phyloP scores from a whole-genome alignment of 805 yeast genomes.

The Pichia occidentalis region DNA sequence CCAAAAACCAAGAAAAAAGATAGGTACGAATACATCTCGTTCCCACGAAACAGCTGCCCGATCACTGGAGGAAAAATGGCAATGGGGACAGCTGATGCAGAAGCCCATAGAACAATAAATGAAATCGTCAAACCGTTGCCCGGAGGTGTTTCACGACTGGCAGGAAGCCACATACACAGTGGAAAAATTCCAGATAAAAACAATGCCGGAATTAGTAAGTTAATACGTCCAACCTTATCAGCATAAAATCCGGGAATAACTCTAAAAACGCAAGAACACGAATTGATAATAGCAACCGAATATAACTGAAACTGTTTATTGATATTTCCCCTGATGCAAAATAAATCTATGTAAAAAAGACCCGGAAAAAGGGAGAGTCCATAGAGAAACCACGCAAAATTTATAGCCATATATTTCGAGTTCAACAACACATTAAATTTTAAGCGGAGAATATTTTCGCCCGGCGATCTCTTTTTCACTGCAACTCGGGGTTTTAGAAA shows the following conservation, averaged over 20 bases:
- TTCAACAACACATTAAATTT: conserved; percentile 35
- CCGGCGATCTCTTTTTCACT: conserved; percentile 32
- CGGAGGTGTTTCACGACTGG: too few relatives aligned
- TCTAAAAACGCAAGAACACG: conserved; percentile 45
- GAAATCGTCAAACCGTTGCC: conserved; percentile 33
- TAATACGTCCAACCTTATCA: conserved; percentile 39
- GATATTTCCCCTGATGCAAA: conserved; percentile 46
- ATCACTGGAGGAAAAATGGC: conserved; percentile 31
- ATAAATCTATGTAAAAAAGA: conserved; percentile 50
- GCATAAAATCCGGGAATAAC: conserved; percentile 44
- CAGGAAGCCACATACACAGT: conserved; percentile 44
- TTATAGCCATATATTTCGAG: conserved; percentile 32
- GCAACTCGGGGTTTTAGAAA: conserved; percentile 26
- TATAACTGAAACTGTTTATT: conserved; percentile 43
- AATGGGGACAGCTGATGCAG: conserved; percentile 30
- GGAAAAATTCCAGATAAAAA: conserved; percentile 32
- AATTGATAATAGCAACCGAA: conserved; percentile 34
- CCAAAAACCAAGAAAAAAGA: conserved; percentile 25
- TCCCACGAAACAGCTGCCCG: conserved; percentile 30
- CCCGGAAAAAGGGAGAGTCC: conserved; percentile 34
- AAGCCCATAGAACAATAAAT: conserved; percentile 31
- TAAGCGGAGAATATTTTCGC: conserved; percentile 28
- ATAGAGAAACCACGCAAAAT: conserved; percentile 33
- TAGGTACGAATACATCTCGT: conserved; percentile 28
- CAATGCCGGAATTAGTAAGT: conserved; percentile 30